Evolutionary conservation across 2,329 filamentous ascomycete species (phyloP), one percentile per base, ranked within the genome.

Genomic region (Cordyceps cicadae): DNA sequence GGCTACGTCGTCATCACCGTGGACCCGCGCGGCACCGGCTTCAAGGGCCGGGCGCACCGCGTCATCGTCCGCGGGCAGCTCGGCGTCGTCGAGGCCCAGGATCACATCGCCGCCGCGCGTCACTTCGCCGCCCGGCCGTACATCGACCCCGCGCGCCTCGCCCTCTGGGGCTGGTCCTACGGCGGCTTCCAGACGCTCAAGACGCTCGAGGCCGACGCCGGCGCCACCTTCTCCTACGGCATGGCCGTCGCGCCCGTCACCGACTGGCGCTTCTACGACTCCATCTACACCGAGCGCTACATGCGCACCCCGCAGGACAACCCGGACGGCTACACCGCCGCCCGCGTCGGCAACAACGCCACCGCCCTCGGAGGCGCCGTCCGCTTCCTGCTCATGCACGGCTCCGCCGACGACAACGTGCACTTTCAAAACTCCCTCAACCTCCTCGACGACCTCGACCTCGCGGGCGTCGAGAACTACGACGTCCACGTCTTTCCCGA

Each of bases 171-270:
- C 53, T 99, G 94, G 94, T 96, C 90, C 64, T 99, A 94, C 70
- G 94, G 94, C 62, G 94, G 94, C 12, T 99, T 96, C 79, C 89
- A 90, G 79, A 90, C 94, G 6, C 82, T 99, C 68, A 99, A 99
- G 78, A 94, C 91, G 1, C 85, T 99, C 14, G 94, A 99, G 78
- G 83, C 85, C 63, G 94, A 99, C 71, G 93, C 85, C 9, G 94
- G 95, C 5, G 73, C 85, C 70, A 97, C 92, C 0, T 99, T 97
- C 77, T 87, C 87, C 65, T 99, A 99, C 72, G 95, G 94, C 67
- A 96, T 99, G 89, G 92, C 95, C 7, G 95, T 99, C 56, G 94
- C 94, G 1, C 94, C 94, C 19, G 94, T 99, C n/a, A 97, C 93
- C 0, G 92, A 99, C 74, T 99, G 94, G 94, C 83, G 89, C 61